Evolutionary conservation across 352 stramenopile genomes (phyloP), one percentile per base, ranked within the genome.

Genomic region (Phytophthora boehmeriae): DNA sequence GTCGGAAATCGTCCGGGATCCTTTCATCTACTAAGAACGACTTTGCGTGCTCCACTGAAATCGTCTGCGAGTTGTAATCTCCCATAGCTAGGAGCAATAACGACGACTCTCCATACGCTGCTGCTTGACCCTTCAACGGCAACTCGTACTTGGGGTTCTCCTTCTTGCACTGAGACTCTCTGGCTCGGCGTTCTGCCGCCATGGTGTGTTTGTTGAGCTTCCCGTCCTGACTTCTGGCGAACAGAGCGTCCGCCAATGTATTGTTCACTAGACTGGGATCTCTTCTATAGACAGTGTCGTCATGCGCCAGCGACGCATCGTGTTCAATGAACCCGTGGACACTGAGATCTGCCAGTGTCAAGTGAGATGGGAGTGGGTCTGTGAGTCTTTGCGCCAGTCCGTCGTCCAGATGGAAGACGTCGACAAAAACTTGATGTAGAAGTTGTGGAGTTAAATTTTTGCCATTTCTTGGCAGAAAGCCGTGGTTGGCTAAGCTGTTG

Each of bases 401-500:
- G 19, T 63, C 44, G 46, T 84, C 71, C 2, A 89, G 8, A 58
- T 85, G 75, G 64, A 76, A 88, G 22, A 89, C 78, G 1, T 80
- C 42, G 13, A 79, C 63, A 25, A 89, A 38, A 14, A 66, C 72
- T 2, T 73, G 5, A 22, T 66, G 69, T 8, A 92, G 56, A 13
- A 85, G 35, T 16, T 69, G 16, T 1, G 70, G 69, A 2, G 63
- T 87, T 6, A 92, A 14, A 3, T 68, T 43, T 55, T 88, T 92
- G 54, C 80, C 80, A 22, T 89, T 68, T 27, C 85, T 78, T 0
- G 80, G 70, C 2, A 93, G n/a, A 51, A 78, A 81, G 0, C 80
- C 80, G 43, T 91, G 81, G 50, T 93, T 93, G 2, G 84, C 82
- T 10, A 93, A 63, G 35, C 78, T 69, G 57, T 93, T 93, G 30